phyloP scores from a whole-genome alignment of 129 eudicot species.

The Centella asiatica region DNA sequence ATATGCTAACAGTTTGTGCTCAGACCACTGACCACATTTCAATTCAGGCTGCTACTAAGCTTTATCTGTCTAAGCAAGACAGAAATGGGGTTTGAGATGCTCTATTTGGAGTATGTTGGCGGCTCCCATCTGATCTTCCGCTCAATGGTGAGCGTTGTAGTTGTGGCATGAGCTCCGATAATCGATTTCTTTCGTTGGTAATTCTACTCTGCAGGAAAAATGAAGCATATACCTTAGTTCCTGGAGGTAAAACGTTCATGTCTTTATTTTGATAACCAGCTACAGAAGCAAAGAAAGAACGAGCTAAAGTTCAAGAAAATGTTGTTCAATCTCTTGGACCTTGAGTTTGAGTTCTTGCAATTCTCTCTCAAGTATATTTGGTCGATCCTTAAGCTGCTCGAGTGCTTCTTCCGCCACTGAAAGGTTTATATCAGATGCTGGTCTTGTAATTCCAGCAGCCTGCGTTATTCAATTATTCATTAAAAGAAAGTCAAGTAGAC shows the following conservation, averaged over 20 bases:
- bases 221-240: slow-evolving; percentile 3
- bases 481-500: not conserved
- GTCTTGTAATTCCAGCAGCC: slow-evolving; percentile 67
- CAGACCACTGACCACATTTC: slow-evolving; percentile 16
- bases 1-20: slow-evolving; percentile 8
- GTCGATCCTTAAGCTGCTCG: slow-evolving; percentile 42
- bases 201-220: slow-evolving; percentile 51
- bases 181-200: slow-evolving; percentile 47
- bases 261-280: not conserved
- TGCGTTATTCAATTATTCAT: slow-evolving; percentile 13
- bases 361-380: slow-evolving; percentile 54
- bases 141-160: slow-evolving; percentile 33
- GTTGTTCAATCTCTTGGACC: slow-evolving; percentile 26
- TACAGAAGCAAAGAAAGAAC: not conserved
- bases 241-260: not conserved
- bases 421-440: slow-evolving; percentile 38
- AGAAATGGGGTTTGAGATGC: slow-evolving; percentile 44
- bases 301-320: not conserved
- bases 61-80: slow-evolving; percentile 56
- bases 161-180: slow-evolving; percentile 61
- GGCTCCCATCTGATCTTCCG: slow-evolving; percentile 33
- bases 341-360: slow-evolving; percentile 51
- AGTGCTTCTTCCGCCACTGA: slow-evolving; percentile 77
- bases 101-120: slow-evolving; percentile 27
- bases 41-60: not conserved